Evolutionary conservation across 805 yeast species (phyloP).

Genomic region (Naumovozyma castellii): DNA sequence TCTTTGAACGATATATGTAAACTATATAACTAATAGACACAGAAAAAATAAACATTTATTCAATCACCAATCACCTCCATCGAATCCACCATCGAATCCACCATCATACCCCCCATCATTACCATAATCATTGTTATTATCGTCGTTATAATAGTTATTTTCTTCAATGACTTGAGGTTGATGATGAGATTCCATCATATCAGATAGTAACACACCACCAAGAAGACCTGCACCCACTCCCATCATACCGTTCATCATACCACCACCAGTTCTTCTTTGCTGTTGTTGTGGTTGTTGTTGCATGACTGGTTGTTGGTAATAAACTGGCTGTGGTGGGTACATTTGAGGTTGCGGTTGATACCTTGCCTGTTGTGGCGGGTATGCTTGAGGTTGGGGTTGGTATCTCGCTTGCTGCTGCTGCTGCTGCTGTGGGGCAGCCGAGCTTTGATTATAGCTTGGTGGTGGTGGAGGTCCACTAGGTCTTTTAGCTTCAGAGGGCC

Average conservation of each 20-base stretch:
- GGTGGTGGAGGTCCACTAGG: conserved; percentile 35
- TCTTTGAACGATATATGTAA: conserved; percentile 7
- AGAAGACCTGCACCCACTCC: conserved; percentile 54
- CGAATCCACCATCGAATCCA: conserved; percentile 22
- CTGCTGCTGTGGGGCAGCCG: conserved; percentile 11
- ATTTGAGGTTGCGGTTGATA: conserved; percentile 16
- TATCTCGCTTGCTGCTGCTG: conserved; percentile 7
- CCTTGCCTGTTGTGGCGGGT: conserved; percentile 8
- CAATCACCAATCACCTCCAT: conserved; percentile 17
- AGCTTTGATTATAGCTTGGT: conserved; percentile 3
- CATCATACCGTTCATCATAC: conserved; percentile 33
- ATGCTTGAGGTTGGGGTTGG: conserved; percentile 8
- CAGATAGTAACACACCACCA: conserved; percentile 48
- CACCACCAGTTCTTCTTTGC: conserved; percentile 26
- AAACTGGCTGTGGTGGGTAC: conserved; percentile 14
- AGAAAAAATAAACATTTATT: conserved; percentile 15
- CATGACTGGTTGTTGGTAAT: conserved; percentile 15
- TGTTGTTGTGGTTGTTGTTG: conserved; percentile 27
- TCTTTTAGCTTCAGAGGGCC: conserved; percentile 21
- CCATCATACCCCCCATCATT: conserved; percentile 27
- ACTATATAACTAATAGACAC: conserved; percentile 14
- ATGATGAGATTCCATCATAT: conserved; percentile 30
- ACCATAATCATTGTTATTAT: conserved; percentile 19
- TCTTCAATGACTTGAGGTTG: conserved; percentile 23
- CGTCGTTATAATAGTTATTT: conserved; percentile 33